Evolutionary conservation across 2,329 filamentous ascomycete genomes (phyloP), one percentile per base, ranked within the genome.

Genomic region (Calonectria pseudoturangicola): DNA sequence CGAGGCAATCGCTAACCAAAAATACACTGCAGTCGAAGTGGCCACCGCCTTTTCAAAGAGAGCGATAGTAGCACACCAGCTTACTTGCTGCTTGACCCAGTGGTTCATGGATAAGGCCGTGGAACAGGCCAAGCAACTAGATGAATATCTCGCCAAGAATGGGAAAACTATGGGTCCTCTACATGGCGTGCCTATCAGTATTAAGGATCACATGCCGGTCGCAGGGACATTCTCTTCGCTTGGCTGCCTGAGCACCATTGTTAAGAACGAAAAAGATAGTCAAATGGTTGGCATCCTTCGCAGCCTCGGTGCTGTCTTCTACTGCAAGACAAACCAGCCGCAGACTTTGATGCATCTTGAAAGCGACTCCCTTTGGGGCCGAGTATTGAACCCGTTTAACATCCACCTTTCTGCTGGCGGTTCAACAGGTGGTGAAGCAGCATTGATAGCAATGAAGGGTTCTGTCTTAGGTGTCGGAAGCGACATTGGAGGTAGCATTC

Each of bases 351-450:
- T 85, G 79, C 85, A 86, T 10, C 81, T 92, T 48, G 92, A 93
- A 78, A 89, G 86, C 4, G 86, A 88, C 30, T 92, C 92, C 56
- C 81, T 92, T 27, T 90, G 88, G 73, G 91, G 91, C 1, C 87
- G 89, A 12, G 89, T 88, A 0, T 81, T 93, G 21, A 93, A 93
- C 75, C 92, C 93, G 0, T 82, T 88, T 66, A 92, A 92, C 68
- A 86, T 89, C 4, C 83, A 86, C 16, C 85, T 91, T 21, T 91
- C 89, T 0, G 87, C 91, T 0, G 93, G 93, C 3, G 92, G 93
- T 1, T 90, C 88, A 2, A 90, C 89, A 0, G 92, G 92, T 9
- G 93, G 93, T 6, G 84, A 85, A 62, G 83, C 79, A 0, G 84
- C 85, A 5, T 73, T 87, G 2, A 64, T 86, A 0, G 83, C 84